Conservation (phyloP, 768 basidiomycete species). For the Macrolepiota dolichaula region DNA sequence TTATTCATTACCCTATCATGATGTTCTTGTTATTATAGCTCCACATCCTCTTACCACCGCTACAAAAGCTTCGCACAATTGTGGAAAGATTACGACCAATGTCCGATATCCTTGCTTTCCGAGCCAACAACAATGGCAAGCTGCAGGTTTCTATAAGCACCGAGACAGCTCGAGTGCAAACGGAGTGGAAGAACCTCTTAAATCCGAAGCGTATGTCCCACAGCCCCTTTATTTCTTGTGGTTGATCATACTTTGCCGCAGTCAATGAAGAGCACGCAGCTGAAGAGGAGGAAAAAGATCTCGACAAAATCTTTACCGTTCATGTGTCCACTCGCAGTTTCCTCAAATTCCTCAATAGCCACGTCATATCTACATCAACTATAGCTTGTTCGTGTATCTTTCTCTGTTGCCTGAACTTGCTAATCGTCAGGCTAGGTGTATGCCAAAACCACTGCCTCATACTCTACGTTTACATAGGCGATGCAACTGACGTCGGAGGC, state of each 20-base stretch:
- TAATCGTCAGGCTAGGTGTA: conserved; percentile 47
- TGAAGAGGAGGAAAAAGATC: conserved; percentile 32
- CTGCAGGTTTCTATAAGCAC: conserved; percentile 55
- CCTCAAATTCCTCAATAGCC: conserved; percentile 76
- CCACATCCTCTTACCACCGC: conserved; percentile 72
- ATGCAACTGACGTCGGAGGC: conserved; percentile 73
- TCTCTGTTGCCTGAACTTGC: background rate
- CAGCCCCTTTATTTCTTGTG: background rate
- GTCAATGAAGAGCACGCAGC: conserved; percentile 26
- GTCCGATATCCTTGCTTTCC: conserved; percentile 65
- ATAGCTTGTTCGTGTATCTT: conserved; percentile 66
- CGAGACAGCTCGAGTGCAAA: conserved; percentile 74
- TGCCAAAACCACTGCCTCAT: conserved; percentile 84
- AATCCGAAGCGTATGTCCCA: conserved; percentile 50
- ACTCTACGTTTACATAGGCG: conserved; percentile 86
- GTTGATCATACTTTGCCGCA: conserved; percentile 4
- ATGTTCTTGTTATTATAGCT: conserved; percentile 42
- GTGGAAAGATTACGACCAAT: conserved; percentile 71
- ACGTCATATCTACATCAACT: conserved; percentile 78
- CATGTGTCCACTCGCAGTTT: conserved; percentile 72
- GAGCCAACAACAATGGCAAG: conserved; percentile 62
- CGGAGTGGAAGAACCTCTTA: conserved; percentile 72
- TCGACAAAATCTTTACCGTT: conserved; percentile 61
- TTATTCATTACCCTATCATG: background rate
- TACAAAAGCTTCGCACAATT: conserved; percentile 74